Base-by-base conservation (phyloP, 306 rosid genomes). In the Castanea crenata region DNA sequence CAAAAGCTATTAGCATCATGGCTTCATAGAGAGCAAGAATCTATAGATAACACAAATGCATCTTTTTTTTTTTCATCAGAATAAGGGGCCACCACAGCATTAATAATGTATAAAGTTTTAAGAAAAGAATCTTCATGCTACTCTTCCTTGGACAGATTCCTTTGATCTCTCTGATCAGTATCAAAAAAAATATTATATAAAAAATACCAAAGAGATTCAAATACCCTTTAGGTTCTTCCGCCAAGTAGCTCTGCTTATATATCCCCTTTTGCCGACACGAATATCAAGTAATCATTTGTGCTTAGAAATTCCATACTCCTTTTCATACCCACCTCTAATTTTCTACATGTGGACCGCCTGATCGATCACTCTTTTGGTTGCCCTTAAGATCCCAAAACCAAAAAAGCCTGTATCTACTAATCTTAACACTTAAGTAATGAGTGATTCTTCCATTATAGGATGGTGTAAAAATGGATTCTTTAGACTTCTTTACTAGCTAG, bases 31-130 rank as follows among this genome's bases (percentile, higher is more conserved):
- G 54, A 49, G 54, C 23, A 51, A 58, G 41, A 3, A 29, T 67
- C 64, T 23, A 58, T 35, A n/a, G 21, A 44, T 62, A 41, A 41
- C 77, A 21, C 35, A 31, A 63, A 18, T 73, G 78, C 69, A 73
- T 84, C 74, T 73, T 12, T 49, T 49, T 46, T 35, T 32, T 8
- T 83, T 4, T 11, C 54, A 54, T n/a, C 11, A 23, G 85, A 81
- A 77, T 87, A n/a, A 77, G 71, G 86, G 86, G 82, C 83, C 83
- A 85, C 87, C 83, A 79, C 82, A 85, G 84, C 80, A 79, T 77
- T 82, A 76, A 77, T 75, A 64, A 78, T 61, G 81, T 75, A 68
- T 21, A 72, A 79, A 88, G 78, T 61, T 75, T 23, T 41, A 41
- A 59, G 54, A 73, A 74, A 67, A 69, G 69, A 74, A 35, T 61